Evolutionary conservation across 306 rosid species (phyloP).

Genomic region (Malus orientalis): DNA sequence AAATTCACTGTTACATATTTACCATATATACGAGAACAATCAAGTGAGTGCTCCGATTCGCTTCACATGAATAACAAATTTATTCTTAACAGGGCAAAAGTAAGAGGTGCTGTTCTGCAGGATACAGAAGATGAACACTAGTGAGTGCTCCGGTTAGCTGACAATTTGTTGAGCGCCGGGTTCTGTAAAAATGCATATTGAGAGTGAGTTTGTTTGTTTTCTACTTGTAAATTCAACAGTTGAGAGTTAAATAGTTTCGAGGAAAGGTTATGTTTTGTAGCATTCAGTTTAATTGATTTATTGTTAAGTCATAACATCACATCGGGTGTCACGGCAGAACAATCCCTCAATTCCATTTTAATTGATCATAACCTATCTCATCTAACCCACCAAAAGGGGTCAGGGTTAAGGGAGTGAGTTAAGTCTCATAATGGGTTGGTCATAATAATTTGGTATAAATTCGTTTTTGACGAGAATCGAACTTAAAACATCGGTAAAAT

Average conservation of each 20-base stretch:
- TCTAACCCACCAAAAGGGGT: too few relatives aligned
- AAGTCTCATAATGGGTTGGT: too few relatives aligned
- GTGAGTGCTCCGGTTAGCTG: slow-evolving; percentile 2
- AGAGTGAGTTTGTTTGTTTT: background rate
- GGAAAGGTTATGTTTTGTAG: background rate
- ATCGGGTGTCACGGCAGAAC: too few relatives aligned
- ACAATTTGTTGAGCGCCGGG: background rate
- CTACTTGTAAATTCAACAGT: background rate
- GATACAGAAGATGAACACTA: slow-evolving; percentile 39
- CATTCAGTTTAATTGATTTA: too few relatives aligned
- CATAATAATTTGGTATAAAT: too few relatives aligned
- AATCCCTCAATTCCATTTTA: too few relatives aligned
- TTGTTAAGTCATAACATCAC: too few relatives aligned
- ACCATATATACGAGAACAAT: too few relatives aligned
- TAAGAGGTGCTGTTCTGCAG: slow-evolving; percentile 64
- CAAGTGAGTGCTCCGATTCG: background rate
- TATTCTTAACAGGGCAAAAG: slow-evolving; percentile 53
- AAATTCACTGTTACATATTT: background rate
- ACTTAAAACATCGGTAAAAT: too few relatives aligned
- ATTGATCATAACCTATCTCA: too few relatives aligned
- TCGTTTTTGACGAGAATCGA: too few relatives aligned
- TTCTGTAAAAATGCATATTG: background rate
- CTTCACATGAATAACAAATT: background rate
- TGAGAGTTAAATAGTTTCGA: background rate
- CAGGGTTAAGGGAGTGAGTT: too few relatives aligned